Evolutionary conservation across 2,329 filamentous ascomycete genomes (phyloP), one percentile per base, ranked within the genome.

Genomic region (Trichoderma sp.): DNA sequence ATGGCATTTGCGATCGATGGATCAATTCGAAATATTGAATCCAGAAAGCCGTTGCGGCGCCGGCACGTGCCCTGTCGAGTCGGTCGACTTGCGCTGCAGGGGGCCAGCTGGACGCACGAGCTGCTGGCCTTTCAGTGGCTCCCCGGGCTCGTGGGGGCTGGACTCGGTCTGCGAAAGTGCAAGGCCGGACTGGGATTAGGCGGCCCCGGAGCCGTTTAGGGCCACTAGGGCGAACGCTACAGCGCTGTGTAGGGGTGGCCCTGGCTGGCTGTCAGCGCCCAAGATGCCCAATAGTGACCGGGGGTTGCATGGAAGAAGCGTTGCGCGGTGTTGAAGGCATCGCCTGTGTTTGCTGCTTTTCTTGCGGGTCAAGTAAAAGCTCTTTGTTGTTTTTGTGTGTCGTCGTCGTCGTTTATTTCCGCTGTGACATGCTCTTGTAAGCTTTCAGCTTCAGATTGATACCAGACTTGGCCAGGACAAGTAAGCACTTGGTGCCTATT

Each of bases 141-240:
- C 58, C 39, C 57, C 39, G 67, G 67, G 26, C 26, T n/a, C 34
- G 71, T 70, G 71, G 71, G 71, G 71, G 71, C 71, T 70, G 50
- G 43, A 34, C 58, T 70, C 67, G 71, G 66, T 72, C 71, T 70
- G 71, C 67, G 23, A 70, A 65, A 59, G 70, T 65, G 70, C 68
- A 71, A 66, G 36, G 62, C 69, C 61, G 63, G 63, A 34, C 69
- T 58, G 34, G 70, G 71, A 58, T 64, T 50, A 57, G 70, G 65
- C 66, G 50, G 58, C 71, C 66, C 71, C 71, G 57, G 66, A 70
- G 67, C 53, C 53, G 71, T 47, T 47, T 36, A 57, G 67, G 53
- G 58, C 58, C 59, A 39, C 71, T 64, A 65, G 66, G 67, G 66
- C 59, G 59, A 65, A 64, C 66, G 59, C 66, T 72, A 68, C 71